Percentiles rank a stretch among this genome's conserved stretches.
These are phyloP conservation scores for Zygnema circumcarinatum DNA, from an alignment of 139 green algal species.

Conservation along the genomic window DNA sequence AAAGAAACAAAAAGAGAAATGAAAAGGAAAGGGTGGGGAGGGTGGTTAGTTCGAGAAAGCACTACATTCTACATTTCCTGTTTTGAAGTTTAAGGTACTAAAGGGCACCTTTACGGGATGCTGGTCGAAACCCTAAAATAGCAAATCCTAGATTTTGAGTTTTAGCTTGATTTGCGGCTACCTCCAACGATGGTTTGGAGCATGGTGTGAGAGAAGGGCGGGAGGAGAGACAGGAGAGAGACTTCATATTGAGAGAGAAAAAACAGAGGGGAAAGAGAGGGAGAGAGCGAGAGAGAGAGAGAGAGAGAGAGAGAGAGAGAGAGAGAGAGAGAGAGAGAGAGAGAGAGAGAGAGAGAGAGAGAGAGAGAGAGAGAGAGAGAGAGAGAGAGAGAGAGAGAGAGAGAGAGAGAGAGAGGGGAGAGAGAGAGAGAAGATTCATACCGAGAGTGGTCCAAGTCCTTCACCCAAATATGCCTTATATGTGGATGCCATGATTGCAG, in stretches of 20 bases:
- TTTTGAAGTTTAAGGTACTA: too few relatives aligned
- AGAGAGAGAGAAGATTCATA: neutral
- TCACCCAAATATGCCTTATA: slow-evolving; percentile 83
- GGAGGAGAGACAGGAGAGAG: neutral
- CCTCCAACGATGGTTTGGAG: too few relatives aligned
- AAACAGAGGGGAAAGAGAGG: neutral
- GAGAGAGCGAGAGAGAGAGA: neutral
- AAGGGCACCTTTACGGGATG: neutral
- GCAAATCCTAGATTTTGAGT: too few relatives aligned
- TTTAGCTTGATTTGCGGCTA: too few relatives aligned
- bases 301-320: neutral
- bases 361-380: slow-evolving; percentile 76
- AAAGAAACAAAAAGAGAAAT: neutral
- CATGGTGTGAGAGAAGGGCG: neutral
- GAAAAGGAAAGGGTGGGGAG: neutral
- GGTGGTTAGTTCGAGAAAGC: too few relatives aligned
- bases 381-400: slow-evolving; percentile 7
- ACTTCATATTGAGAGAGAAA: too few relatives aligned
- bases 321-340: neutral
- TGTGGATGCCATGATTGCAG: slow-evolving; percentile 89
- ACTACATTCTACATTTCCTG: too few relatives aligned
- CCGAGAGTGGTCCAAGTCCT: slow-evolving; percentile 50
- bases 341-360: slow-evolving; percentile 62
- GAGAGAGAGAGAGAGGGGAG: slow-evolving; percentile 18
- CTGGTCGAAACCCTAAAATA: too few relatives aligned